Base-by-base conservation (phyloP, 2,329 filamentous ascomycete genomes). In the Bretziella fagacearum region DNA sequence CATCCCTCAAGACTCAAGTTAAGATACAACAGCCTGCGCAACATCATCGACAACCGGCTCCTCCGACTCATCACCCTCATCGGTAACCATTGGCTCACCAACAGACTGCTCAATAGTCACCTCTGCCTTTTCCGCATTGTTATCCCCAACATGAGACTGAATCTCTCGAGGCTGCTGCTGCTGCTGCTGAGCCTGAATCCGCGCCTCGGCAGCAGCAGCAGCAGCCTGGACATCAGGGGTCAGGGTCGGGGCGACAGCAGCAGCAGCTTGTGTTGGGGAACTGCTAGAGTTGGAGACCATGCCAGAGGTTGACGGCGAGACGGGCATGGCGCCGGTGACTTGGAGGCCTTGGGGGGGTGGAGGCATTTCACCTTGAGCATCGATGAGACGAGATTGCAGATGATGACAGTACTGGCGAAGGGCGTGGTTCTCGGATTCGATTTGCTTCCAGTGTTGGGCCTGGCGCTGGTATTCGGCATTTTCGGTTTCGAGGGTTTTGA, bases 401-500 rank as follows among this genome's bases (percentile, higher is more conserved):
- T 81, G 82, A 58, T 95, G 81, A 54, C 95, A 81, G 64, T 96
- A 96, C 60, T 95, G 86, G 55, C 87, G 79, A 35, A 98, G 69
- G 52, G 83, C 77, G 59, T 87, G 91, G 63, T 95, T 94, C 61
- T 98, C 89, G 23, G 75, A 70, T 59, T 94, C 84, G 22, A 93
- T 66, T n/a, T 71, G 66, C 61, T 93, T 91, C 63, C 76, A 85
- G 48, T 74, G 76, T 52, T 82, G 74, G 54, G 86, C 82, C 62
- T 94, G 74, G 15, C 77, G 71, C 55, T 76, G 72, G 54, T 77
- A 83, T 25, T 91, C 84, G 56, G 84, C 79, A 44, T 95, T 85
- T 60, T 96, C 84, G 59, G 91, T 82, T 63, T 98, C 91, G 5
- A 98, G 73, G 61, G 93, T 93, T 68, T 93, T 93, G 62, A 98